Base-by-base conservation (phyloP, 2,329 filamentous ascomycete species). In the Zymoseptoria pseudotritici region DNA sequence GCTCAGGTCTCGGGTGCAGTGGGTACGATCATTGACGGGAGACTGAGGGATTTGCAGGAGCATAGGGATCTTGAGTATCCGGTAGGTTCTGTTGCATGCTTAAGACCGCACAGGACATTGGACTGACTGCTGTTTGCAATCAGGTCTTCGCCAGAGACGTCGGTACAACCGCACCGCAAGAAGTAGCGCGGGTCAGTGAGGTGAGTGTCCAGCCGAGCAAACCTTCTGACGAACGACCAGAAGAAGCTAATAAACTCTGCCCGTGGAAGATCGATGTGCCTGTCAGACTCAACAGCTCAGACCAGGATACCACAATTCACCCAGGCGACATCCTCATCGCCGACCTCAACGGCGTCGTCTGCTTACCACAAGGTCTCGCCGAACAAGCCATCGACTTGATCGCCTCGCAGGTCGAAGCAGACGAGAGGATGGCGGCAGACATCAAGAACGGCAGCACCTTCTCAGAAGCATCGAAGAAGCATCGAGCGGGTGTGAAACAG, bases 21-120 rank as follows among this genome's bases (percentile, higher is more conserved):
- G 1, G 81, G 81, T 0, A 77, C 78, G 3, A 73, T 83, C 11
- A 77, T 83, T 31, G 81, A 83, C 66, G 81, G 81, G 3, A 73
- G 79, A 3, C 74, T 83, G 58, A 76, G 81, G 9, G 81, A 83
- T 65, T 69, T 83, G 24, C 75, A 81, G 62, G 81, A 83, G 70
- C 81, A 83, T 66, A 77, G 80, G 6, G 78, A 75, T 21, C 67
- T 82, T 20, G 69, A 69, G 0, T 82, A 74, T 58, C 78, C 80
- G 4, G 78, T 78, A 58, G 52, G 67, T 61, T 13, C 21, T 50
- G 8, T n/a, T 8, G 29, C 29, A 13, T 21, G 19, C n/a, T 20
- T 29, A 57, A 59, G 49, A 3, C 3, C 20, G 50, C 8, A 20
- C 10, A 24, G 3, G 26, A 9, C 26, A 29, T 2, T 29, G 7